phyloP scores from a whole-genome alignment of 2,329 filamentous ascomycete genomes.

The Myriosclerotinia curreyana region DNA sequence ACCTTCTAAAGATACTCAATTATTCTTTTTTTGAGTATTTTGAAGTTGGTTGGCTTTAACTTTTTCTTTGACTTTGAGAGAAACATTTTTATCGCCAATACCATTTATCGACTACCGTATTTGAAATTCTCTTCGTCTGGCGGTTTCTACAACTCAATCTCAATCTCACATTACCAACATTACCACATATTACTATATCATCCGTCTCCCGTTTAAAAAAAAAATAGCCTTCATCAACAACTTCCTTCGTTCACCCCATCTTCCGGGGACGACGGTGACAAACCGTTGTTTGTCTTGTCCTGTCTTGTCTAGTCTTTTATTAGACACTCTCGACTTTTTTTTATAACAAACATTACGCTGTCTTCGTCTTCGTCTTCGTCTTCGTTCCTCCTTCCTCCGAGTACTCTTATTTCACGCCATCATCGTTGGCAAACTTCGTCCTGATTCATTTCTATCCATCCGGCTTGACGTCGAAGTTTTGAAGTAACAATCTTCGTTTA shows the following conservation, averaged over 20 bases:
- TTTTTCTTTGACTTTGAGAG: too few relatives aligned
- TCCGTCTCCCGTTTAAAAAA: conserved; percentile 1
- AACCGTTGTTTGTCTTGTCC: not conserved
- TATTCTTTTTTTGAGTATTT: too few relatives aligned
- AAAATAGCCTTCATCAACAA: not conserved
- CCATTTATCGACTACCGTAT: conserved; percentile 13
- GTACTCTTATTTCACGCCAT: too few relatives aligned
- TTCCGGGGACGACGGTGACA: conserved; percentile 12
- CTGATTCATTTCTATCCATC: not conserved
- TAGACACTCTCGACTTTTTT: not conserved
- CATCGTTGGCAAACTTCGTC: not conserved
- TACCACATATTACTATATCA: not conserved
- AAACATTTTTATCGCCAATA: not conserved
- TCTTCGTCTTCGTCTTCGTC: not conserved
- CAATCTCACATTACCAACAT: not conserved
- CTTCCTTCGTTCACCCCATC: conserved; percentile 2
- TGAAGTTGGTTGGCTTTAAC: too few relatives aligned
- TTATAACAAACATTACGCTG: not conserved
- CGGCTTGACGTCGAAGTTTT: not conserved
- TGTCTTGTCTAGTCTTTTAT: not conserved
- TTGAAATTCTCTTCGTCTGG: not conserved
- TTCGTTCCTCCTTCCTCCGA: not conserved
- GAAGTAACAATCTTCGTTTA: too few relatives aligned
- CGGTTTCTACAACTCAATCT: not conserved
- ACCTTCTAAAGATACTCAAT: too few relatives aligned